A percentile compares a stretch with the other conserved stretches of the same genome.
Conservation (phyloP, 805 yeast species). For the Candida krabiensis region DNA sequence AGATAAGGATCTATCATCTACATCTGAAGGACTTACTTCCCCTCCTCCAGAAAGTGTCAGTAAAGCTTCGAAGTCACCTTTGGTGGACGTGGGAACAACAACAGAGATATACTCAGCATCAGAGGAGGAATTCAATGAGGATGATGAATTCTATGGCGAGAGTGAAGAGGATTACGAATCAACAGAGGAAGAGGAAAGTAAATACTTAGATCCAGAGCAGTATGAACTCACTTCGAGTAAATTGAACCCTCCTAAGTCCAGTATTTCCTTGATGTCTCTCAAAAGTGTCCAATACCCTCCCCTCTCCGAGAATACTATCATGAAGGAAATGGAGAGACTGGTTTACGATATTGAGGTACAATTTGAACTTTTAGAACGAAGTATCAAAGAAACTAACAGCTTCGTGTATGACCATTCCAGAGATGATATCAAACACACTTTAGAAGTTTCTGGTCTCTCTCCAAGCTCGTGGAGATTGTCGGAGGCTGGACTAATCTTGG, state of each 20-base stretch:
- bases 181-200: slow-evolving; percentile 1
- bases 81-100: no score
- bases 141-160: slow-evolving; percentile 7
- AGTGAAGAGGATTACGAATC: slow-evolving; percentile 3
- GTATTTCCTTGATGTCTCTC: slow-evolving; percentile 25
- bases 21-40: no score
- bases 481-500: slow-evolving; percentile 25
- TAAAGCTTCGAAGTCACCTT: no score
- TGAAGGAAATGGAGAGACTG: slow-evolving; percentile 27
- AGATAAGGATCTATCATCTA: no score
- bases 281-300: slow-evolving; percentile 25
- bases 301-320: slow-evolving; percentile 14
- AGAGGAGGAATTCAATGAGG: slow-evolving; percentile 5
- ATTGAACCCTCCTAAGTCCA: slow-evolving; percentile 18
- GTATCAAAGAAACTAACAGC: slow-evolving; percentile 17
- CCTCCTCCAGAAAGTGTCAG: no score
- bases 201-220: slow-evolving; percentile 7
- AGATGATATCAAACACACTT: slow-evolving; percentile 20
- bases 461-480: slow-evolving; percentile 32
- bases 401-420: slow-evolving; percentile 28
- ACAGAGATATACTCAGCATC: no score
- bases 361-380: slow-evolving; percentile 24
- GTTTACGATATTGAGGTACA: slow-evolving; percentile 32
- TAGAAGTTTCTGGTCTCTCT: slow-evolving; percentile 20
- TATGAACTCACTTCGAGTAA: slow-evolving; percentile 20